Conservation (phyloP, 2,329 filamentous ascomycete genomes). For the Herpomyces periplanetae region DNA sequence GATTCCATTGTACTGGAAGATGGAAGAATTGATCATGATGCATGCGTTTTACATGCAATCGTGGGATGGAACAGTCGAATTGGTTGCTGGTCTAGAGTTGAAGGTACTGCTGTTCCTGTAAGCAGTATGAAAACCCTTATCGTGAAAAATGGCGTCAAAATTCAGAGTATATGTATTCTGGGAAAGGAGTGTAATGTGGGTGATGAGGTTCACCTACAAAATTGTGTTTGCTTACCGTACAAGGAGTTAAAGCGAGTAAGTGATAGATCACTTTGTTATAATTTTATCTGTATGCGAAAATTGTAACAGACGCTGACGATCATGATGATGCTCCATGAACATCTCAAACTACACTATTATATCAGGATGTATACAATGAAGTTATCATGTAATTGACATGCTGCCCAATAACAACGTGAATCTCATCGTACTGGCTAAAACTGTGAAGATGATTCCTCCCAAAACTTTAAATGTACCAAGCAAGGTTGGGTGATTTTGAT, state of each 20-base stretch:
- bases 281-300: no score
- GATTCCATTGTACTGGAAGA: conserved; percentile 87
- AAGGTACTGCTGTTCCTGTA: conserved; percentile 60
- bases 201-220: conserved; percentile 80
- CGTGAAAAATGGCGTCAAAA: conserved; percentile 89
- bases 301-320: no score
- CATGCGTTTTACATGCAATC: conserved; percentile 75
- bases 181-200: conserved; percentile 82
- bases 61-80: conserved; percentile 88
- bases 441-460: no score
- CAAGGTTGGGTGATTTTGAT: no score
- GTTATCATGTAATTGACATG: conserved; percentile 1
- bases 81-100: conserved; percentile 88
- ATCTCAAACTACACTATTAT: neutral
- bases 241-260: conserved; percentile 86
- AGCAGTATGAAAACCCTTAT: conserved; percentile 71
- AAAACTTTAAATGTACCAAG: no score
- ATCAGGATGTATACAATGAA: conserved; percentile 1
- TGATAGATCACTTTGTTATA: conserved; percentile 4
- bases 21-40: conserved; percentile 77
- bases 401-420: no score
- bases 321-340: no score
- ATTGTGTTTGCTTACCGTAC: conserved; percentile 84
- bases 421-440: no score
- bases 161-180: conserved; percentile 86